phyloP scores from a whole-genome alignment of 148 eudicot species.

The Amaranthus cruentus region DNA sequence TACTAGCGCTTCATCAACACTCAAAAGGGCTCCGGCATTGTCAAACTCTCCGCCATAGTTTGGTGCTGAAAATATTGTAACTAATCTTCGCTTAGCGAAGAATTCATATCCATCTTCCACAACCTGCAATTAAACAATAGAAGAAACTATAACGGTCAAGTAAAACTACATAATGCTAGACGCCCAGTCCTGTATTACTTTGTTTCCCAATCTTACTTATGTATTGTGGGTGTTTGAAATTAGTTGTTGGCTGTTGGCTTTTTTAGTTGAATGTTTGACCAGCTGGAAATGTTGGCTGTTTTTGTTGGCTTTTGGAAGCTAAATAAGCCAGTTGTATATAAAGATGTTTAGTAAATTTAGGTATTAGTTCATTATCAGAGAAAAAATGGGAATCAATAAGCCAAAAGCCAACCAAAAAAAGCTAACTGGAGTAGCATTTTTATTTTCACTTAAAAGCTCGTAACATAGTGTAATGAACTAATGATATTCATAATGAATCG shows the following conservation, averaged over 20 bases:
- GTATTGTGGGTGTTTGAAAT: no score
- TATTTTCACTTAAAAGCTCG: no score
- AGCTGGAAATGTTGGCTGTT: background rate
- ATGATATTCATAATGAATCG: background rate
- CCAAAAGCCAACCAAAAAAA: no score
- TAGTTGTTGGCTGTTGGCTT: background rate
- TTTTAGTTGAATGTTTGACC: background rate
- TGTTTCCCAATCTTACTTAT: no score
- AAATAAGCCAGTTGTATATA: no score
- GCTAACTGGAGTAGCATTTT: no score
- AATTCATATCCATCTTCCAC: constrained; percentile 97
- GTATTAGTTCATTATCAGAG: no score
- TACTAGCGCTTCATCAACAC: constrained; percentile 62
- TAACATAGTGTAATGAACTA: no score
- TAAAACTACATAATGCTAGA: background rate
- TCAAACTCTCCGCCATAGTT: constrained; percentile 96
- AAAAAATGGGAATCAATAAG: no score
- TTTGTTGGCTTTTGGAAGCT: no score
- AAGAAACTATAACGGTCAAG: background rate
- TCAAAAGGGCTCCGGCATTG: constrained; percentile 86
- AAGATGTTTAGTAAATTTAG: no score
- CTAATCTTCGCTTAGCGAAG: constrained; percentile 78
- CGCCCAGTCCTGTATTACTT: background rate
- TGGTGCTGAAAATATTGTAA: constrained; percentile 91
- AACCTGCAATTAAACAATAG: constrained; percentile 43